Base-by-base conservation (phyloP, 1,284 basidiomycete genomes). In the Sanguinoderma infundibulare region DNA sequence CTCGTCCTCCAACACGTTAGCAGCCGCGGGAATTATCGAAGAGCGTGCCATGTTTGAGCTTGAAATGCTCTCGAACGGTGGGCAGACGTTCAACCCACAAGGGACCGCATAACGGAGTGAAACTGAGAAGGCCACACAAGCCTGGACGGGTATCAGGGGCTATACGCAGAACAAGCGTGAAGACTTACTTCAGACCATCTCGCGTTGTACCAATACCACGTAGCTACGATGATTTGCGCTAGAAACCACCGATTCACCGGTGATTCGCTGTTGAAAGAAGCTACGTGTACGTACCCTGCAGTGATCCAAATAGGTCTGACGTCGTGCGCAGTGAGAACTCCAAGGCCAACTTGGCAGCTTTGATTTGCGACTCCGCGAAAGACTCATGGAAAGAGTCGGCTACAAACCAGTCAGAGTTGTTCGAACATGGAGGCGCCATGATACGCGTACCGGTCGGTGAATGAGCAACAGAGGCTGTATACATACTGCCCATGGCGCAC, bases 141-240 rank as follows among this genome's bases (percentile, higher is more conserved):
- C 81, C 89, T 91, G 52, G 55, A 17, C 15, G 1, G 3, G 17
- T 14, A 26, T 50, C 14, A 55, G 35, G n/a, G 40, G 14, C 32
- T n/a, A 5, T 9, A 22, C 5, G 8, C 30, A 12, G n/a, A 53
- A 2, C 15, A 17, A 12, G 8, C 40, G 5, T 26, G 24, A 30
- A n/a, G 5, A 57, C 77, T 69, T 69, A 90, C 88, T 73, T 91
- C 87, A n/a, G 87, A 84, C 88, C 88, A 90, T 80, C 83, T 86
- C 51, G 86, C 87, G 70, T 90, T 85, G 51, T 83, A 85, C 82
- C 88, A 89, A 66, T 89, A 90, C 73, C 87, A 90, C 83, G 88
- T 89, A 12, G 82, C 82, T 50, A 91, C 75, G 46, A 91, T 78
- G 22, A 87, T 78, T 55, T 82, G 79, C 15, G 88, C 90, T 91